phyloP scores from a whole-genome alignment of 1,284 basidiomycete genomes.

The Ganoderma leucocontextum region DNA sequence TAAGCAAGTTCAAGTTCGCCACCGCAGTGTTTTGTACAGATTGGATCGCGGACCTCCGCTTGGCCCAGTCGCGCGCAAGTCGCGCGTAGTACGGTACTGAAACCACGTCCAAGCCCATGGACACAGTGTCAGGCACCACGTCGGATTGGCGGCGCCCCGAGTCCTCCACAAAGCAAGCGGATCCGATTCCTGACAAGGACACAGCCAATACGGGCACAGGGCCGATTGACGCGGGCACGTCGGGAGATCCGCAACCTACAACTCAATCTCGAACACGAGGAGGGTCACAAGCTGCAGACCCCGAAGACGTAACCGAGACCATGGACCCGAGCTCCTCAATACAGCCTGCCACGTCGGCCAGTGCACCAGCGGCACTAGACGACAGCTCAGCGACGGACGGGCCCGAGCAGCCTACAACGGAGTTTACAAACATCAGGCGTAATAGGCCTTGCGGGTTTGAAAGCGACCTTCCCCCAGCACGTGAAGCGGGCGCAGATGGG shows the following conservation, averaged over 20 bases:
- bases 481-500: no score
- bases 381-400: background rate
- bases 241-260: background rate
- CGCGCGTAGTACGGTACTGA: no score
- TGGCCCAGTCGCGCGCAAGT: background rate
- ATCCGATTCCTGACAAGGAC: background rate
- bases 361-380: background rate
- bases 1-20: no score
- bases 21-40: background rate
- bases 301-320: background rate
- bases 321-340: background rate
- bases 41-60: background rate
- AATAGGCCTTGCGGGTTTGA: no score
- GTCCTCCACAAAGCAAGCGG: background rate
- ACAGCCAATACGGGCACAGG: background rate
- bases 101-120: background rate
- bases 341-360: background rate
- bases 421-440: no score
- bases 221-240: background rate
- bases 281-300: background rate
- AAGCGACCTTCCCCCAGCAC: no score
- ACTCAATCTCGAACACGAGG: background rate
- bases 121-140: background rate
- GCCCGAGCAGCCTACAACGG: no score
- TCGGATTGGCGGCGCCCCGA: background rate